phyloP scores from a whole-genome alignment of 164 flowering plant species.

The Liriodendron chinense region DNA sequence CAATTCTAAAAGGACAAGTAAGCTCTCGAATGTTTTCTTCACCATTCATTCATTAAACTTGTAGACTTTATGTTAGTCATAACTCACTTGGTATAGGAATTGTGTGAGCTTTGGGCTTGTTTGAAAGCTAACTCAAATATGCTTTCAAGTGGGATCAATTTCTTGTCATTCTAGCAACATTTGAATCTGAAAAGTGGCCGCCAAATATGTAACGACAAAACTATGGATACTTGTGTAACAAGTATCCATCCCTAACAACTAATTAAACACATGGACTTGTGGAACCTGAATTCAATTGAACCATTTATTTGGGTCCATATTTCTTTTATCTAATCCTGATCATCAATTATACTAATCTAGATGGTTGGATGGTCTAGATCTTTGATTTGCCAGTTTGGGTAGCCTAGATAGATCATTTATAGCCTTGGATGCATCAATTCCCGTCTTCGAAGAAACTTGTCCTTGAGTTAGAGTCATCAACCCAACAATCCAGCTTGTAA shows the following conservation, averaged over 20 bases:
- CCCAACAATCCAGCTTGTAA: neutral
- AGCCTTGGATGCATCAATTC: neutral
- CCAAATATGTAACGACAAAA: no score
- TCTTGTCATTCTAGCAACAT: neutral
- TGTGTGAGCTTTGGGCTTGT: neutral
- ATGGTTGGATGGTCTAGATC: neutral
- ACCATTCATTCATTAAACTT: neutral
- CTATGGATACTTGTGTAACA: no score
- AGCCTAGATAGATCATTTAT: neutral
- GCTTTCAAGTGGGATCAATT: neutral
- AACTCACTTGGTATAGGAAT: neutral
- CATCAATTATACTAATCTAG: neutral
- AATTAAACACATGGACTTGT: no score
- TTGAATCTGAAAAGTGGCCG: neutral
- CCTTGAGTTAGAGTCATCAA: neutral
- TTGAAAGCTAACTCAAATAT: neutral
- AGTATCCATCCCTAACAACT: no score
- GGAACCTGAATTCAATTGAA: no score
- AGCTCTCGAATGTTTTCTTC: slow-evolving; percentile 3
- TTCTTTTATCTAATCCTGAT: neutral
- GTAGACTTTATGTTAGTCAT: no score
- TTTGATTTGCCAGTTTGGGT: neutral
- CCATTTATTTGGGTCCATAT: no score
- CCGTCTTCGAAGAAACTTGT: neutral
- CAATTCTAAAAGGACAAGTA: slow-evolving; percentile 69